A percentile compares a stretch with the other conserved stretches of the same genome.
These are phyloP conservation scores for Termitomyces sp. DNA, from an alignment of 768 basidiomycete species.

Conservation along the genomic window DNA sequence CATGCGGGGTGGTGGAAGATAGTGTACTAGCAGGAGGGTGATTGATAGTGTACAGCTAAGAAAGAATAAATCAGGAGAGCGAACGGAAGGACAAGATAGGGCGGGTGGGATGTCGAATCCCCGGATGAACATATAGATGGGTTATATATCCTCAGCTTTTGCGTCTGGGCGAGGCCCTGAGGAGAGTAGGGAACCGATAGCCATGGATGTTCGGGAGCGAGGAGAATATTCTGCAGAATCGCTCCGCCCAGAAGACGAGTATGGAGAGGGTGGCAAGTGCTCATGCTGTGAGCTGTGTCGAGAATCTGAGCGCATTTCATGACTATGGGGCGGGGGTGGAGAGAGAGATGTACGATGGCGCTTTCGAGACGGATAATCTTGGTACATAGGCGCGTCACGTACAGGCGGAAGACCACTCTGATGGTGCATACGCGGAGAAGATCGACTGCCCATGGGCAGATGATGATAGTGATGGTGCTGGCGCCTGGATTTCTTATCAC, in stretches of 20 bases:
- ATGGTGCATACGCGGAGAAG: slow-evolving; percentile 31
- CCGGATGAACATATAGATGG: slow-evolving; percentile 18
- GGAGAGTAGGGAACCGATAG: slow-evolving; percentile 73
- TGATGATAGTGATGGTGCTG: slow-evolving; percentile 29
- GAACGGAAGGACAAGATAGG: neutral
- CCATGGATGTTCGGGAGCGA: slow-evolving; percentile 72
- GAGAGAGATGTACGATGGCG: slow-evolving; percentile 64
- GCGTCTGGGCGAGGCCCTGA: slow-evolving; percentile 39
- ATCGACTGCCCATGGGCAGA: slow-evolving; percentile 35
- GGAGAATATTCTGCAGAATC: slow-evolving; percentile 71
- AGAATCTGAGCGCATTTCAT: slow-evolving; percentile 40
- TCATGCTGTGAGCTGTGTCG: slow-evolving; percentile 30
- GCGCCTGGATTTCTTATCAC: slow-evolving; percentile 33
- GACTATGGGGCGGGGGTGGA: slow-evolving; percentile 44
- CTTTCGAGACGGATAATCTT: slow-evolving; percentile 51
- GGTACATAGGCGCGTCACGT: slow-evolving; percentile 35
- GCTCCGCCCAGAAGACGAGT: slow-evolving; percentile 65
- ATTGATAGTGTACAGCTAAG: slow-evolving; percentile 17
- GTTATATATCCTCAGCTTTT: slow-evolving; percentile 31
- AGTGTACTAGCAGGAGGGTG: slow-evolving; percentile 5
- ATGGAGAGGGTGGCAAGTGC: slow-evolving; percentile 70
- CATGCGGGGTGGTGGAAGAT: slow-evolving; percentile 1
- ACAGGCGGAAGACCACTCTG: slow-evolving; percentile 31
- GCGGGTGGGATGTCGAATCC: neutral
- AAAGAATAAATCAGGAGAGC: slow-evolving; percentile 11